Percentiles rank a stretch among this genome's conserved stretches.
Conservation (phyloP, 805 yeast species). For the Isabelozyma pseudorhagii region DNA sequence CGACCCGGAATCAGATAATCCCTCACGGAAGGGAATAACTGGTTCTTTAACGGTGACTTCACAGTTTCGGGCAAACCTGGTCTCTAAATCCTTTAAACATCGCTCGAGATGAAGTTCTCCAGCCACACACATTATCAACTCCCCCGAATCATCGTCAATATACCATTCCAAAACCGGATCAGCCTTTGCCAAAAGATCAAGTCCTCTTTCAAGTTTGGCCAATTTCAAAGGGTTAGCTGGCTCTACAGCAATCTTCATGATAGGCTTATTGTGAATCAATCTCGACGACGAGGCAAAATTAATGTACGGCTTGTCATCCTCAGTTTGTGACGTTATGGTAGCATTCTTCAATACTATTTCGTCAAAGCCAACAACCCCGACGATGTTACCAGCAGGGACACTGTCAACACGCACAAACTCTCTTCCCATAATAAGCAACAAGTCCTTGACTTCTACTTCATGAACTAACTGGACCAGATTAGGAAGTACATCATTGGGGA, state of each 20-base stretch:
- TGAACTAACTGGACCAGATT: constrained; percentile 53
- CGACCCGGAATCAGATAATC: constrained; percentile 59
- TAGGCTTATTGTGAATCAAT: constrained; percentile 69
- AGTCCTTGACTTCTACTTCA: constrained; percentile 59
- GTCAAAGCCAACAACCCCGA: constrained; percentile 89
- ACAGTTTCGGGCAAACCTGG: constrained; percentile 82
- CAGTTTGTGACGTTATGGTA: constrained; percentile 58
- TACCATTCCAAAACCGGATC: constrained; percentile 93
- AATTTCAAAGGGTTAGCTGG: constrained; percentile 84
- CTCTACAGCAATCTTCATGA: constrained; percentile 93
- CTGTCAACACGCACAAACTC: constrained; percentile 72
- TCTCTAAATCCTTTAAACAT: constrained; percentile 85
- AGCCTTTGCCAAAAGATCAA: constrained; percentile 74
- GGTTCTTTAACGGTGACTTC: constrained; percentile 88
- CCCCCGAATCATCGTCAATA: constrained; percentile 82
- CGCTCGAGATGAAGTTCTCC: constrained; percentile 96
- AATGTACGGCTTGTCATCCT: constrained; percentile 75
- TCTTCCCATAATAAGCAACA: constrained; percentile 88
- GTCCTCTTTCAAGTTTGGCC: constrained; percentile 71
- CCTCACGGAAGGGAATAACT: constrained; percentile 90
- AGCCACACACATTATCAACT: constrained; percentile 88
- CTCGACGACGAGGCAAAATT: constrained; percentile 51
- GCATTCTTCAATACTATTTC: constrained; percentile 83
- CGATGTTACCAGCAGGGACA: constrained; percentile 94
- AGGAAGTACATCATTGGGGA: constrained; percentile 25